Percentiles rank a stretch among this genome's conserved stretches.
Evolutionary conservation across 306 rosid species (phyloP).

Genomic region (Prunus armeniaca): DNA sequence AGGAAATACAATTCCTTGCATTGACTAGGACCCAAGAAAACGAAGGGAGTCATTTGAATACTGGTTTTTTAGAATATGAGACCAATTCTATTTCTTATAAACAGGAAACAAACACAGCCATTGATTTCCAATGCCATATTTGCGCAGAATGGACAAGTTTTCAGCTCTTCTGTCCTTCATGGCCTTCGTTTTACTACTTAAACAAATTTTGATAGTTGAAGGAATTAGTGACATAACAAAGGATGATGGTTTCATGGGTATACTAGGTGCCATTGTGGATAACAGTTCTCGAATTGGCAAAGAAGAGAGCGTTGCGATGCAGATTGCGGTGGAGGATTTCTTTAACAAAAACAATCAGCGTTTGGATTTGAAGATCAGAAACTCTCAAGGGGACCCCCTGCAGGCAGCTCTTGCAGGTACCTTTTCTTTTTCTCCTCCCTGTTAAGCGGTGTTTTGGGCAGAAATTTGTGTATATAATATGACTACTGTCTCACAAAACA

Average conservation of each 20-base stretch:
- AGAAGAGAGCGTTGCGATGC: conserved; percentile 9
- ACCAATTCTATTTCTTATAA: not conserved
- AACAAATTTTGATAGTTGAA: not conserved
- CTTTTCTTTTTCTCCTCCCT: not conserved
- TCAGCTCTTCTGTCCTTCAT: not conserved
- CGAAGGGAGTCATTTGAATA: not conserved
- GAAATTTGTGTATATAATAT: not conserved
- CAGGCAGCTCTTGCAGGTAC: conserved; percentile 11
- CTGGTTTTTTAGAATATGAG: not conserved
- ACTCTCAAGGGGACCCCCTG: conserved; percentile 13
- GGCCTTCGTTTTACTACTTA: not conserved
- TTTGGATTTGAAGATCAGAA: not conserved
- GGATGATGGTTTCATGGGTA: not conserved
- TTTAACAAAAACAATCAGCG: not conserved
- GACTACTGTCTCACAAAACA: no score
- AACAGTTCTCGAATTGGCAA: conserved; percentile 2
- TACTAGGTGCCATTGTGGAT: conserved; percentile 14
- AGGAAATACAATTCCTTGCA: not conserved
- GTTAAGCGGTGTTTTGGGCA: not conserved
- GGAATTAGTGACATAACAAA: not conserved
- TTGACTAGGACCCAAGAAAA: not conserved
- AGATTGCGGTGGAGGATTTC: conserved; percentile 13
- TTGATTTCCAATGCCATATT: not conserved
- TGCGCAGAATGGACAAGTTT: not conserved
- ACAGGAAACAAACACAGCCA: not conserved